Conservation (phyloP, 2,329 filamentous ascomycete genomes). For the Xylaria sp. region DNA sequence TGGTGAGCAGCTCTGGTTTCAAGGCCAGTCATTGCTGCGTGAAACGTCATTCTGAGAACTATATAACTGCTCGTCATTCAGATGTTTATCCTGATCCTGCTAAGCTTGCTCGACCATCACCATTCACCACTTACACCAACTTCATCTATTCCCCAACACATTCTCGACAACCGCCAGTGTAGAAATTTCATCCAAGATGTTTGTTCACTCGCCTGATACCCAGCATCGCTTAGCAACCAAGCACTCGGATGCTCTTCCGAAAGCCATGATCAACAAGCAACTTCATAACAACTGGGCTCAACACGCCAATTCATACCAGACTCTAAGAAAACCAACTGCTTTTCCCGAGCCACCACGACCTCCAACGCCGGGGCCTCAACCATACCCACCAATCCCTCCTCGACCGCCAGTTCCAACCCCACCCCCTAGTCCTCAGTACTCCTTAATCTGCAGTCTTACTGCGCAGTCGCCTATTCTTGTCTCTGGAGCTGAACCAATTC, state of each 20-base stretch:
- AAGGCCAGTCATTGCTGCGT: slow-evolving; percentile 10
- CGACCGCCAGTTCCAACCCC: slow-evolving; percentile 39
- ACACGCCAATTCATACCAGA: neutral
- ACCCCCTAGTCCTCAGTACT: slow-evolving; percentile 37
- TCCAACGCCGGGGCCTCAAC: slow-evolving; percentile 39
- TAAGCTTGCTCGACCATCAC: slow-evolving; percentile 8
- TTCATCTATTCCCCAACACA: slow-evolving; percentile 6
- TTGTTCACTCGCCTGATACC: neutral
- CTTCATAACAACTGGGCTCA: neutral
- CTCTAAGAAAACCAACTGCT: neutral
- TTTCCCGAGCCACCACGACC: slow-evolving; percentile 38
- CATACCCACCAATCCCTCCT: slow-evolving; percentile 35
- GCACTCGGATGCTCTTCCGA: neutral
- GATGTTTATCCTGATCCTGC: slow-evolving; percentile 19
- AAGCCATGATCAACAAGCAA: neutral
- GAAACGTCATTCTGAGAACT: slow-evolving; percentile 22
- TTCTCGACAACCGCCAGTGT: neutral
- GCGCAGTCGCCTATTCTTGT: slow-evolving; percentile 24
- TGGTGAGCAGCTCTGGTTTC: slow-evolving; percentile 28
- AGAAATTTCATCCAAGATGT: slow-evolving; percentile 13
- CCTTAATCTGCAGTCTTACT: neutral
- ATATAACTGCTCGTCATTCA: slow-evolving; percentile 30
- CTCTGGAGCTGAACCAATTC: slow-evolving; percentile 11
- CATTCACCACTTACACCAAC: neutral
- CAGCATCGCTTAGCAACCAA: neutral